Percentiles rank a stretch among this genome's conserved stretches.
Conservation (phyloP, 73 alveolate genomes). For the Effrenium voratum region DNA sequence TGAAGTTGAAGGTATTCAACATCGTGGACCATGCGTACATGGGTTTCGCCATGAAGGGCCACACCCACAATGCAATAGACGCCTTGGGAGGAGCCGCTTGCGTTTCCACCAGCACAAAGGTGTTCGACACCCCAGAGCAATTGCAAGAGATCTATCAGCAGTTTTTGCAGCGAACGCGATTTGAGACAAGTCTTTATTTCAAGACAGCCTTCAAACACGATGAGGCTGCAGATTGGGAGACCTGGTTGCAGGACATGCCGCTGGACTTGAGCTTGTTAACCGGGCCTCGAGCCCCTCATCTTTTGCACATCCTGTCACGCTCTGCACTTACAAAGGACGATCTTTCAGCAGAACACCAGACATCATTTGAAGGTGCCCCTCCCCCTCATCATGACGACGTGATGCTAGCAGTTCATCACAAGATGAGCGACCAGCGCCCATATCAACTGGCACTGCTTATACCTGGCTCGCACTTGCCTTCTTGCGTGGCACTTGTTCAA, state of each 20-base stretch:
- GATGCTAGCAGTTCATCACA: too few relatives aligned
- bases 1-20: neutral
- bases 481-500: too few relatives aligned
- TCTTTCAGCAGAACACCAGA: too few relatives aligned
- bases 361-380: too few relatives aligned
- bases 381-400: too few relatives aligned
- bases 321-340: neutral
- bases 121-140: too few relatives aligned
- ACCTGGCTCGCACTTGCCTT: too few relatives aligned
- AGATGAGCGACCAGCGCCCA: too few relatives aligned
- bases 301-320: neutral
- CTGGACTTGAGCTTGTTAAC: neutral
- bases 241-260: neutral
- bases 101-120: neutral
- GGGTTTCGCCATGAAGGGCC: neutral
- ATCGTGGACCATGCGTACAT: neutral
- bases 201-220: neutral
- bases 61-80: neutral
- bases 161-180: neutral
- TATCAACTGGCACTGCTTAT: too few relatives aligned
- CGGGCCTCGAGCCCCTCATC: constrained; percentile 13
- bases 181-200: neutral
- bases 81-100: neutral
- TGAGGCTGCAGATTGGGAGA: neutral
- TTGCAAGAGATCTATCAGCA: too few relatives aligned